A percentile compares a stretch with the other conserved stretches of the same genome.
phyloP scores from a whole-genome alignment of 331 rosid species.

The Quercus tomentella region DNA sequence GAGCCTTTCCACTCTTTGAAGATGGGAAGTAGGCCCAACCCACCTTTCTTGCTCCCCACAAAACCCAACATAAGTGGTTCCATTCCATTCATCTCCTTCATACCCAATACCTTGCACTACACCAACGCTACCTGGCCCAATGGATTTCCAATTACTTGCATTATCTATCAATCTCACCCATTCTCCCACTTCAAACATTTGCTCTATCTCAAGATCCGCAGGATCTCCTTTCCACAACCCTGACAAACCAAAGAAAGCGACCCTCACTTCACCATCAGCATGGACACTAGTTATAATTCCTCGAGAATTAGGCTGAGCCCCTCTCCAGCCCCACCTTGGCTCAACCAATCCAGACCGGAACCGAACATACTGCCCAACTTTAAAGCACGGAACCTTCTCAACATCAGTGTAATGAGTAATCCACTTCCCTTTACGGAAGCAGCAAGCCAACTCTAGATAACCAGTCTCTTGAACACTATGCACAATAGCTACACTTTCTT shows the following conservation, averaged over 20 bases:
- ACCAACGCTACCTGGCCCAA: conserved; percentile 78
- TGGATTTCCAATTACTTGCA: conserved; percentile 67
- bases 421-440: conserved; percentile 93
- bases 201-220: conserved; percentile 77
- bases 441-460: conserved; percentile 88
- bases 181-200: conserved; percentile 85
- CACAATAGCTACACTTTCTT: conserved; percentile 90
- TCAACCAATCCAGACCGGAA: conserved; percentile 77
- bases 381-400: conserved; percentile 72
- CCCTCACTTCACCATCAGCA: conserved; percentile 94
- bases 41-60: conserved; percentile 96
- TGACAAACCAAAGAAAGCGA: conserved; percentile 71
- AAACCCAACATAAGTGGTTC: conserved; percentile 73
- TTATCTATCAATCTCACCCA: conserved; percentile 82
- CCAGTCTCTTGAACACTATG: conserved; percentile 95
- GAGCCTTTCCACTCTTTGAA: conserved; percentile 54
- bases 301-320: conserved; percentile 66
- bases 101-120: conserved; percentile 91
- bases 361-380: conserved; percentile 87
- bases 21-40: conserved; percentile 81
- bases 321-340: conserved; percentile 99
- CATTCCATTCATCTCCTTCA: conserved; percentile 72
- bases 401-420: conserved; percentile 84
- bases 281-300: conserved; percentile 87
- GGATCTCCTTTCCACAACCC: conserved; percentile 98